Evolutionary conservation across 306 rosid species (phyloP).

Genomic region (Pterocarpus macrocarpus): DNA sequence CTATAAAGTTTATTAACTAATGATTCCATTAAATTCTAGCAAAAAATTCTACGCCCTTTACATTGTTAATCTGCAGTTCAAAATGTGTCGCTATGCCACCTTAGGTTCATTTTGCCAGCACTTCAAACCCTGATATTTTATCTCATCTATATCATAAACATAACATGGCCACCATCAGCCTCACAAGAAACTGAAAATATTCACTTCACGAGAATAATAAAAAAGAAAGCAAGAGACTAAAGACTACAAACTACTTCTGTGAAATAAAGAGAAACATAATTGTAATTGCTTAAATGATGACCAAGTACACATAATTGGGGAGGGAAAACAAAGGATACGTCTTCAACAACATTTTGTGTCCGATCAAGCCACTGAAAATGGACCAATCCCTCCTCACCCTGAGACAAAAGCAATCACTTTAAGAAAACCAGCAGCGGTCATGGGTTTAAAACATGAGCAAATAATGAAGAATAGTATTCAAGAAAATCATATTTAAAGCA

Average conservation of each 20-base stretch:
- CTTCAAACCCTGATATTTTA: too few species aligned
- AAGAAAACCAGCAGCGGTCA: background rate
- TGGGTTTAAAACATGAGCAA: slow-evolving; percentile 9
- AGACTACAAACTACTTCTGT: background rate
- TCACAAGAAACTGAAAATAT: slow-evolving; percentile 2
- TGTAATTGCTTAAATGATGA: background rate
- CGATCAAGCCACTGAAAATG: slow-evolving; percentile 98
- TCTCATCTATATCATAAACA: too few species aligned
- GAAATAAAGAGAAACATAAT: slow-evolving; percentile 12
- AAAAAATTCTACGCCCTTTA: too few species aligned
- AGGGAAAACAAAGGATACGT: slow-evolving; percentile 74
- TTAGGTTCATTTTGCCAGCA: too few species aligned
- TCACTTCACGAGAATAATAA: background rate
- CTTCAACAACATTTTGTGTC: slow-evolving; percentile 75
- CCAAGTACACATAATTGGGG: slow-evolving; percentile 7
- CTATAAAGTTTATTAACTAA: too few species aligned
- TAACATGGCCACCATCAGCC: background rate
- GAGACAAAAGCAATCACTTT: slow-evolving; percentile 41
- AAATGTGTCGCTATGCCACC: too few species aligned
- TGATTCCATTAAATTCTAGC: too few species aligned
- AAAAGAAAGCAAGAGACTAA: background rate
- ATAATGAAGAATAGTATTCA: slow-evolving; percentile 10
- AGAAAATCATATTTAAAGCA: background rate
- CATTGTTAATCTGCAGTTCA: too few species aligned
- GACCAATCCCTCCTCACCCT: slow-evolving; percentile 93